phyloP scores from a whole-genome alignment of 1,139 yeast genomes.

The Debaryomycetaceae sp. region DNA sequence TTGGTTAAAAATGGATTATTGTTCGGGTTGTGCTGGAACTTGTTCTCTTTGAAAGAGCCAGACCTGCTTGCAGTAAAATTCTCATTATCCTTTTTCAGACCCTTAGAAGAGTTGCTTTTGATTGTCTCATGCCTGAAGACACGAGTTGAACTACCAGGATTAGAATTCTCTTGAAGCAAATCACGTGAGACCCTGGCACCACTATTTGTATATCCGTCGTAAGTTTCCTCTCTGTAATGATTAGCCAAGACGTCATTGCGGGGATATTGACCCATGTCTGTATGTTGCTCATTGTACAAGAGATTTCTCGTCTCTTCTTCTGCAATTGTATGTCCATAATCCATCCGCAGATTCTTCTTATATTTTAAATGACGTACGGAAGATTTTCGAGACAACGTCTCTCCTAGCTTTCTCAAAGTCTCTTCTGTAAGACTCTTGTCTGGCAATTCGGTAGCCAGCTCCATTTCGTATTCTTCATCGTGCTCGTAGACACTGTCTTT shows the following conservation, averaged over 20 bases:
- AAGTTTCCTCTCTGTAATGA: slow-evolving; percentile 13
- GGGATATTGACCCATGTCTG: slow-evolving; percentile 7
- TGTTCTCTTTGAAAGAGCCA: not conserved
- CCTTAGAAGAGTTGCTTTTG: not conserved
- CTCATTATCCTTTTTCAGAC: not conserved
- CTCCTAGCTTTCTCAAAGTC: slow-evolving; percentile 30
- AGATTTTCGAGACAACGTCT: slow-evolving; percentile 24
- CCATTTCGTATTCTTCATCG: slow-evolving; percentile 1
- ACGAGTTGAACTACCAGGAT: not conserved
- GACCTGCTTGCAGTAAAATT: not conserved
- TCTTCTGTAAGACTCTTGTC: slow-evolving; percentile 15
- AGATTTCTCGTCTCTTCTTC: slow-evolving; percentile 14
- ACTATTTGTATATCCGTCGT: slow-evolving; percentile 12
- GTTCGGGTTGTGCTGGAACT: slow-evolving; percentile 2
- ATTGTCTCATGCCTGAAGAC: not conserved
- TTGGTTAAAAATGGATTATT: slow-evolving; percentile 7
- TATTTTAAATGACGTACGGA: slow-evolving; percentile 21
- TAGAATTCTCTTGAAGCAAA: not conserved
- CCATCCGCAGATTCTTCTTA: slow-evolving; percentile 6
- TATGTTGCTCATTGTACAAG: slow-evolving; percentile 6
- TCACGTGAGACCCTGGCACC: not conserved
- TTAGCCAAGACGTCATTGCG: slow-evolving; percentile 2
- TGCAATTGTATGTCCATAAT: slow-evolving; percentile 4
- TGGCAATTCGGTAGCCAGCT: not conserved
- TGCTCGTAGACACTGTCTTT: not conserved